A percentile compares a stretch with the other conserved stretches of the same genome.
Evolutionary conservation across 208 protist genomes (phyloP).

Genomic region (Trichomonas gallinae): DNA sequence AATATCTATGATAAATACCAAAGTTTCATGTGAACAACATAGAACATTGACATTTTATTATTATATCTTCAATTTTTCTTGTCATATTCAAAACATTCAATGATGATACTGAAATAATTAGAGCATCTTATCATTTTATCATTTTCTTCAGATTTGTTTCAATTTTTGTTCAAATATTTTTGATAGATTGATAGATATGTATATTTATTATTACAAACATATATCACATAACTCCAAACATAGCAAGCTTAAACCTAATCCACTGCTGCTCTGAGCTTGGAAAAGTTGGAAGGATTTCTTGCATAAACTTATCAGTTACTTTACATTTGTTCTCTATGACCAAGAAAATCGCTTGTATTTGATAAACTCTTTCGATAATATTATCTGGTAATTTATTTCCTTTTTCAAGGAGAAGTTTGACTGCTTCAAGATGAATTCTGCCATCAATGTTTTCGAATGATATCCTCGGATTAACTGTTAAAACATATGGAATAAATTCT

Average conservation of each 20-base stretch:
- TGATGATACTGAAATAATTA: too few relatives aligned
- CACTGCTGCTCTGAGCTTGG: constrained; percentile 49
- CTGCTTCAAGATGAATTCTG: neutral
- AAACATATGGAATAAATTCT: neutral
- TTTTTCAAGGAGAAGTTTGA: neutral
- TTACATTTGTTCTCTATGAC: constrained; percentile 64
- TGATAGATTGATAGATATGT: constrained; percentile 58
- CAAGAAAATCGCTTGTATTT: constrained; percentile 56
- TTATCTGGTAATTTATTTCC: constrained; percentile 55
- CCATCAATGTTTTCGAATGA: neutral
- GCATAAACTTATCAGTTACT: constrained; percentile 71
- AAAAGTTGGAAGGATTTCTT: constrained; percentile 59
- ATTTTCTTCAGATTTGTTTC: too few relatives aligned
- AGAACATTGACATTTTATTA: too few relatives aligned
- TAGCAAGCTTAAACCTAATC: constrained; percentile 44
- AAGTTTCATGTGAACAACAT: too few relatives aligned
- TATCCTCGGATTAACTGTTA: neutral
- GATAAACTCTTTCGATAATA: constrained; percentile 60
- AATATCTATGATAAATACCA: too few relatives aligned
- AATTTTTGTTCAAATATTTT: too few relatives aligned
- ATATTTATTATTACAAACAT: constrained; percentile 67
- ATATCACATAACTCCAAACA: constrained; percentile 44
- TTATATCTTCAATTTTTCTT: too few relatives aligned
- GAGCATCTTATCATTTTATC: too few relatives aligned
- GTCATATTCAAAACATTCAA: too few relatives aligned